Evolutionary conservation across 345 rosid genomes (phyloP), one percentile per base, ranked within the genome.

Genomic region (Gossypium anomalum): DNA sequence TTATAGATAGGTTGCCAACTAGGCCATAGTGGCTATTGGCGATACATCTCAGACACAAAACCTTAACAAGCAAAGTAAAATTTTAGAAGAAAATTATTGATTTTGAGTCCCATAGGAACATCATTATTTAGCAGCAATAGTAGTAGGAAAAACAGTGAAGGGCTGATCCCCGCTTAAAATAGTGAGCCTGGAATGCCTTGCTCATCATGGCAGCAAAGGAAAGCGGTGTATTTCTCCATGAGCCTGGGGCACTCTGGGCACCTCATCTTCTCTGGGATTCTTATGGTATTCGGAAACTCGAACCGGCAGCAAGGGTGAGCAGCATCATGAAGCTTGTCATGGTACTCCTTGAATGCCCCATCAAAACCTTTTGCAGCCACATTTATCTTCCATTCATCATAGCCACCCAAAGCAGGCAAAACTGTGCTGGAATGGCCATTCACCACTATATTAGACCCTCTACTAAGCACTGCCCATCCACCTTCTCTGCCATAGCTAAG

Each of bases 391-490:
- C 98, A 94, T 17, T 77, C 20, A 3, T 90, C 90, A 61, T 88
- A 90, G 34, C 85, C 95, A 16, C 67, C 14, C 69, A 94, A 13
- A 34, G 97, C 59, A 20, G 86, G 85, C 77, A 88, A 69, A 14
- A 80, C 57, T 0, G 90, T 92, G 70, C 82, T 79, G 49, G 89
- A 85, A 64, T 88, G 92, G 11, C 88, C 87, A 27, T 83, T 86
- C 68, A 87, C 90, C 67, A 89, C 80, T 0, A 90, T 69, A 8
- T 61, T 70, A 11, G 97, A 77, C 9, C 98, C 97, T 61, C 55
- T 86, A 87, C 91, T 83, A 6, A 92, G 86, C 48, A 90, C 62
- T 2, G 94, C 98, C 97, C 98, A 92, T 9, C 95, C 92, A 8
- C 93, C 97, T 29, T 75, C 82, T 75, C 83, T 87, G 85, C 90